Base-by-base conservation (phyloP, 352 stramenopile species). In the Achlya hypogyna region DNA sequence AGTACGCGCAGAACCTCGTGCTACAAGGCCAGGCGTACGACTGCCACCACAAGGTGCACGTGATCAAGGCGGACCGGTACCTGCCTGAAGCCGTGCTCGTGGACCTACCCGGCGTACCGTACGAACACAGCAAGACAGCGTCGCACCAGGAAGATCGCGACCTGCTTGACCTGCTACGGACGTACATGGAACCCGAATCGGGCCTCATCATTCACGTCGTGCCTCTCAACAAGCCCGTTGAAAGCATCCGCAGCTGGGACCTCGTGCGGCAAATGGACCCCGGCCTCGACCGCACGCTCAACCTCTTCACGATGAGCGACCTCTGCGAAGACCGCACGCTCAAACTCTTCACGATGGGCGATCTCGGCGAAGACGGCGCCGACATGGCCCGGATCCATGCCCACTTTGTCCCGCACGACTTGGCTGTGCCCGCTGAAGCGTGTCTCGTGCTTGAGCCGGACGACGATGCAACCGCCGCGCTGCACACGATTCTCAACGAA, bases 231-330 rank as follows among this genome's bases (percentile, higher is more conserved):
- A 40, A 64, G 29, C 25, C 29, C 14, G n/a, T 22, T 12, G 56
- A 64, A 23, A 28, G 23, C 20, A 35, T 64, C 12, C n/a, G 31
- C 9, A 27, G 29, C 20, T 64, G 56, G 56, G 25, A 42, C 25
- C 2, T 64, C 42, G 56, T 64, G 22, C 18, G 35, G 4, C 25
- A 64, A 16, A 42, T 42, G 25, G 56, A 64, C 29, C 56, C 56
- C 1, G n/a, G 4, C 22, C 42, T 40, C 42, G 3, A 51, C 23
- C 29, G 32, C 20, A 64, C 56, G 25, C 29, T 64, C 42, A 51
- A 29, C 25, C 52, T 64, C 35, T 62, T 62, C 35, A 62, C 53
- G 42, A 49, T 49, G 42, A n/a, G n/a, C n/a, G 53, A 62, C 23
- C 53, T 25, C 0, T 14, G 1, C 16, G 18, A 22, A 18, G 0